phyloP scores from a whole-genome alignment of 2,329 filamentous ascomycete species.

The Colletotrichum trifolii region DNA sequence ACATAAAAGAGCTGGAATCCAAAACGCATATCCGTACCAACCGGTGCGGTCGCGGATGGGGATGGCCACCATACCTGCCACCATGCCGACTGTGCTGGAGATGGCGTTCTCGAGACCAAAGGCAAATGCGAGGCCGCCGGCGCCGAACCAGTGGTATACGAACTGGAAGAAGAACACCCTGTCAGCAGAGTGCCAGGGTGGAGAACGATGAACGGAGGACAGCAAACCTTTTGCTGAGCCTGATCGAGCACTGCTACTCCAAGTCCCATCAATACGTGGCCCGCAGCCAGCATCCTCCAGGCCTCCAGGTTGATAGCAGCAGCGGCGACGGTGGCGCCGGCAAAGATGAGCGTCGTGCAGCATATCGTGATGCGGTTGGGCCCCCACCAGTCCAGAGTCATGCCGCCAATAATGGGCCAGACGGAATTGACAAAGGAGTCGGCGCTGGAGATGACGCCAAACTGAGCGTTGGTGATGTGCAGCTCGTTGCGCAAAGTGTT shows the following conservation, averaged over 20 bases:
- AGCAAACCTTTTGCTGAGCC: constrained; percentile 39
- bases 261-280: constrained; percentile 40
- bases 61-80: constrained; percentile 40
- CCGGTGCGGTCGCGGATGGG: constrained; percentile 39
- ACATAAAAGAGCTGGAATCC: constrained; percentile 40
- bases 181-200: not conserved
- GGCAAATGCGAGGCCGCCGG: constrained; percentile 39
- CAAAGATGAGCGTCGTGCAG: constrained; percentile 38
- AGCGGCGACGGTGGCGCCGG: constrained; percentile 39
- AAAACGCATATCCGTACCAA: constrained; percentile 42
- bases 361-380: constrained; percentile 39
- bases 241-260: constrained; percentile 40
- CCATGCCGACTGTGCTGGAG: constrained; percentile 39
- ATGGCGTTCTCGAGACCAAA: constrained; percentile 41
- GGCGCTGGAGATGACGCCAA: constrained; percentile 41
- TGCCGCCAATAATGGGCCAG: constrained; percentile 39
- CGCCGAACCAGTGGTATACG: constrained; percentile 42
- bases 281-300: constrained; percentile 38
- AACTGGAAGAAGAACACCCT: constrained; percentile 28
- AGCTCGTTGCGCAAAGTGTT: constrained; percentile 40
- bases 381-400: constrained; percentile 41
- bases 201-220: not conserved
- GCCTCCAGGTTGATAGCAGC: constrained; percentile 35
- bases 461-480: constrained; percentile 40
- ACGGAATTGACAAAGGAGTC: constrained; percentile 41